phyloP scores from a whole-genome alignment of 805 yeast species.

The Nakazawaea populi region DNA sequence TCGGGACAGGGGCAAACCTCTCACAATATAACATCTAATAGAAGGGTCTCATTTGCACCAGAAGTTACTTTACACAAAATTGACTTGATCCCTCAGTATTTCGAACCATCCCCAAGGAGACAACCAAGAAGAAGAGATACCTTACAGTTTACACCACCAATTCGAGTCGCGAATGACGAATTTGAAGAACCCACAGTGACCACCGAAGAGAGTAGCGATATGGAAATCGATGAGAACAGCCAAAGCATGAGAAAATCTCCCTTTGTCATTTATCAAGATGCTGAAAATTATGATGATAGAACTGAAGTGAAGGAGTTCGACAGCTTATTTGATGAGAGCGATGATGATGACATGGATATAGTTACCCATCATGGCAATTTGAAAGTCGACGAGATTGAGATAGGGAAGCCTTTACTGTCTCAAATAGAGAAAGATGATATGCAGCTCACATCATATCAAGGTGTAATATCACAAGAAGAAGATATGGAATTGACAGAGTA shows the following conservation, averaged over 20 bases:
- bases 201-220: conserved; percentile 19
- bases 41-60: conserved; percentile 76
- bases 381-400: conserved; percentile 12
- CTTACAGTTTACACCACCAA: conserved; percentile 23
- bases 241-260: neutral
- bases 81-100: conserved; percentile 27
- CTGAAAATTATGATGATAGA: conserved; percentile 10
- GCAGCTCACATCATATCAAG: conserved; percentile 2
- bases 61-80: conserved; percentile 62
- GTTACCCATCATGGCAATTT: neutral
- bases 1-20: conserved; percentile 4
- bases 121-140: conserved; percentile 22
- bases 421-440: neutral
- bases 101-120: conserved; percentile 11
- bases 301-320: conserved; percentile 6
- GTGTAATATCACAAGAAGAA: conserved; percentile 1
- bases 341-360: neutral
- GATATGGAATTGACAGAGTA: neutral
- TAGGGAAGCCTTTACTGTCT: conserved; percentile 3
- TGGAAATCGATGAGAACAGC: conserved; percentile 7
- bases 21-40: conserved; percentile 16
- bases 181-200: conserved; percentile 4
- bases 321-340: conserved; percentile 1
- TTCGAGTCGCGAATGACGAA: neutral
- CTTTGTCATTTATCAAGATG: conserved; percentile 10